These are phyloP conservation scores for Asterophora parasitica DNA, from an alignment of 768 basidiomycete genomes.

Conservation along the genomic window DNA sequence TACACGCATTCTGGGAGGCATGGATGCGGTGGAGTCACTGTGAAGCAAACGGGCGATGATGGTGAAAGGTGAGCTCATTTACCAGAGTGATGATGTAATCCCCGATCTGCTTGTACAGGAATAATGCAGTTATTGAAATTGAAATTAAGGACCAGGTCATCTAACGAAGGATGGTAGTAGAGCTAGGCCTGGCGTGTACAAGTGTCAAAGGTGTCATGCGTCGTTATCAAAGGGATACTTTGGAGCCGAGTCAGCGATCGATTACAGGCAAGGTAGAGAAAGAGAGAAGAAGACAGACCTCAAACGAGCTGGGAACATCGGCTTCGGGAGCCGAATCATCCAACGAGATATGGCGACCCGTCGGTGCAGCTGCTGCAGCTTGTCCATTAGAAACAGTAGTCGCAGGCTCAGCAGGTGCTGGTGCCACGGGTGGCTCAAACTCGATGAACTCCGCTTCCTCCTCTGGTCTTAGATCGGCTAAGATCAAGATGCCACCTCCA, in stretches of 20 bases:
- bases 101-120: too few species aligned
- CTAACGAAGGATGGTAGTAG: background rate
- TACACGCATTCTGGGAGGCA: conserved; percentile 26
- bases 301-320: conserved; percentile 74
- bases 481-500: conserved; percentile 84
- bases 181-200: conserved; percentile 4
- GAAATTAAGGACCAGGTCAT: conserved; percentile 1
- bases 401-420: conserved; percentile 22
- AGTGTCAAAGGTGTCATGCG: conserved; percentile 30
- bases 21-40: background rate
- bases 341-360: conserved; percentile 59
- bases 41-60: background rate
- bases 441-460: conserved; percentile 75
- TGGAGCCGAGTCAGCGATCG: conserved; percentile 16
- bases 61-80: conserved; percentile 8
- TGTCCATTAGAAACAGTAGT: conserved; percentile 26
- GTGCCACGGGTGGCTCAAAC: conserved; percentile 35
- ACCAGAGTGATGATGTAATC: conserved; percentile 10
- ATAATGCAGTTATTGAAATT: too few species aligned
- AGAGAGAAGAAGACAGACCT: conserved; percentile 47
- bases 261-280: background rate
- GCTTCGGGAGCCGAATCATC: conserved; percentile 71
- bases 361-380: conserved; percentile 25
- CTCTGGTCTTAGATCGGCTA: conserved; percentile 68
- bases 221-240: conserved; percentile 79